These are phyloP conservation scores for Cerioporus squamosus DNA, from an alignment of 1,284 basidiomycete genomes.

Conservation along the genomic window DNA sequence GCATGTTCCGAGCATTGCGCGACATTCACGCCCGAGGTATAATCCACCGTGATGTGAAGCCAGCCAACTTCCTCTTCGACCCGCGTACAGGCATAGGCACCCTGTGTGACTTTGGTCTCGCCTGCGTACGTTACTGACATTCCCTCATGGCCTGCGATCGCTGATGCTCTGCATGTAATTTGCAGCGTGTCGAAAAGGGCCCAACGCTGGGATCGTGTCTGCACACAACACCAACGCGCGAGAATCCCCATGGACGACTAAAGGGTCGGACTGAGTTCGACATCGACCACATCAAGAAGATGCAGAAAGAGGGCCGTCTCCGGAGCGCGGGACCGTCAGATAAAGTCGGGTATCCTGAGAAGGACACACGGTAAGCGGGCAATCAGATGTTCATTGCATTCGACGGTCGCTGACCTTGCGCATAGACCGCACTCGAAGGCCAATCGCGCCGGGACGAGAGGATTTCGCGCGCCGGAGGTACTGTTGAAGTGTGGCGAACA, in stretches of 20 bases:
- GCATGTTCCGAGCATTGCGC: constrained; percentile 88
- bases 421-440: constrained; percentile 86
- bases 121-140: constrained; percentile 64
- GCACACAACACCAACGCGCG: constrained; percentile 66
- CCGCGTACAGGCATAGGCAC: constrained; percentile 84
- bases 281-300: constrained; percentile 48
- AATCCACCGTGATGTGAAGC: constrained; percentile 98
- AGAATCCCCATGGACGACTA: constrained; percentile 70
- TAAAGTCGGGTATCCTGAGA: constrained; percentile 73
- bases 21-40: constrained; percentile 90
- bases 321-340: constrained; percentile 62
- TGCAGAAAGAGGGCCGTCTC: constrained; percentile 66
- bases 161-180: not conserved
- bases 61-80: constrained; percentile 97
- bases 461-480: constrained; percentile 97
- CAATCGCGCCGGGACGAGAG: constrained; percentile 95
- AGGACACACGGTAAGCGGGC: constrained; percentile 60
- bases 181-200: constrained; percentile 61
- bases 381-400: not conserved
- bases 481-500: constrained; percentile 95
- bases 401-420: not conserved
- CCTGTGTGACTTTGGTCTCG: constrained; percentile 95
- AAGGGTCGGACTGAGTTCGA: constrained; percentile 46
- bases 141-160: too few species aligned
- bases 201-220: constrained; percentile 64